Base-by-base conservation (phyloP, 106 monocot genomes). In the Dioscorea dumetorum region DNA sequence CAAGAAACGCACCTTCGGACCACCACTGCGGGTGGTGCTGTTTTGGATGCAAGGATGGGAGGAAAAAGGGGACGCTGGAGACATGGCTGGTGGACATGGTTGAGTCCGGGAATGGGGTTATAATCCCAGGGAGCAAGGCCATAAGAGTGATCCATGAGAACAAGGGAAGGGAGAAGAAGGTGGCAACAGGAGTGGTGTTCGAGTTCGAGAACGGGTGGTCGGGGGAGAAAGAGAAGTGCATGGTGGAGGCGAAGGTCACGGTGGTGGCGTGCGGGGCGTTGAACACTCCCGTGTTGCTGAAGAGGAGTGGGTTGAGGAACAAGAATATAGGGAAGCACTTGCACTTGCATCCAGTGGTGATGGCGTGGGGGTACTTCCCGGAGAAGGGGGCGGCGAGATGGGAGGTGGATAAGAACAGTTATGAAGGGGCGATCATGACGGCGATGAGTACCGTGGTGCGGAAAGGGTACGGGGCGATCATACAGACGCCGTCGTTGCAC, bases 311-410 rank as follows among this genome's bases (percentile, higher is more conserved):
- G 17, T 72, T 89, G 12, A 57, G 33, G 69, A 89, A 84, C 62
- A 56, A 56, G 0, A 70, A 90, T 80, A 90, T 94, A 3, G 94
- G 94, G n/a, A 79, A 78, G 75, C 67, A 94, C 54, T 78, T 94
- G 33, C 94, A 78, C 63, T 76, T 94, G 12, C 94, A 94, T 62
- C 94, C 94, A 4, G 82, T 81, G 51, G 78, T 87, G 12, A 85
- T 94, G 87, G 76, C 60, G 31, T 94, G 94, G 94, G 94, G 94
- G 0, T 68, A 83, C 59, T 94, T 94, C 66, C 90, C 90, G 1
- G 72, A 71, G 59, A 64, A 4, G 22, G 50, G 23, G 34, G 72
- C 62, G 34, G 72, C 62, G 33, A 58, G 58, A 67, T 35, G 51
- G 49, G 67, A 57, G 67, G 28, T 57, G 49, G 22, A 49, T 17